Evolutionary conservation across 768 basidiomycete species (phyloP).

Genomic region (Neoboletus subvelutipes): DNA sequence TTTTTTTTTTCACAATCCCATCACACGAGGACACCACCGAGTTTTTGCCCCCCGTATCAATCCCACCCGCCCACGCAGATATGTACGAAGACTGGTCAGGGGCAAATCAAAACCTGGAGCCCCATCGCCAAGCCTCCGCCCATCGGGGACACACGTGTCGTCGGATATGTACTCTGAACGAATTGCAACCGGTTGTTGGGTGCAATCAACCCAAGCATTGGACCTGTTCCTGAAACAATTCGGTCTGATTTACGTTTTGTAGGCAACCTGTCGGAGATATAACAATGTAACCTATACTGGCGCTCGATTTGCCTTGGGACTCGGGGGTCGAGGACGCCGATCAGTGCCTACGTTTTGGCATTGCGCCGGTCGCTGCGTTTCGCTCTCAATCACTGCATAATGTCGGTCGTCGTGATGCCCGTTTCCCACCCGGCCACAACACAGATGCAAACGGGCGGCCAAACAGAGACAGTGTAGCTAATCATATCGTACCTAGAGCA

Average conservation of each 20-base stretch:
- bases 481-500: slow-evolving; percentile 14
- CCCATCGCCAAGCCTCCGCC: slow-evolving; percentile 8
- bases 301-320: not conserved
- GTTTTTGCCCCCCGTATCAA: not conserved
- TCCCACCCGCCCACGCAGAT: not conserved
- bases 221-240: slow-evolving; percentile 8
- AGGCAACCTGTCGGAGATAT: not conserved
- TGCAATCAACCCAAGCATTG: not conserved
- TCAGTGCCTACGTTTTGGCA: not conserved
- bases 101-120: not conserved
- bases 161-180: not conserved
- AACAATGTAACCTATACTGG: not conserved
- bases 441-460: not conserved
- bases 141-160: not conserved
- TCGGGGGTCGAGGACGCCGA: not conserved
- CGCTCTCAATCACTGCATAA: not conserved
- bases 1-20: no score
- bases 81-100: not conserved
- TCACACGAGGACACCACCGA: no score
- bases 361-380: not conserved
- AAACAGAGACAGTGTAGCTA: slow-evolving; percentile 2
- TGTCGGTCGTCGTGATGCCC: slow-evolving; percentile 2
- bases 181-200: not conserved
- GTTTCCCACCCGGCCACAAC: slow-evolving; percentile 9
- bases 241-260: slow-evolving; percentile 23